phyloP scores from a whole-genome alignment of 495 filamentous ascomycete genomes.

The Cudoniella acicularis region DNA sequence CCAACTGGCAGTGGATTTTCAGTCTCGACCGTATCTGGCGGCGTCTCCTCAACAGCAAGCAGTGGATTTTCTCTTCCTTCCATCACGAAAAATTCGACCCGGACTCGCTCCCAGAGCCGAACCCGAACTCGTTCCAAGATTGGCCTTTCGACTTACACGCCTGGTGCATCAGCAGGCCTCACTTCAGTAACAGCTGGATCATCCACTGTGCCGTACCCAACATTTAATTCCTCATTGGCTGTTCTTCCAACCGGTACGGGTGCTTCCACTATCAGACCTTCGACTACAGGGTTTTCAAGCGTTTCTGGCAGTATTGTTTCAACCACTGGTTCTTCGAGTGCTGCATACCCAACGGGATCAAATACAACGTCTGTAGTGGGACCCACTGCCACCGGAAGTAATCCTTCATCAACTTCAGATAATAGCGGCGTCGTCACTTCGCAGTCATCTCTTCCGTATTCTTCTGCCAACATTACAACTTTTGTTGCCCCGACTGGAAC shows the following conservation, averaged over 20 bases:
- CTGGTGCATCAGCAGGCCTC: background rate
- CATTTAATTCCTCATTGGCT: constrained; percentile 6
- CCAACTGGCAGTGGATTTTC: no score
- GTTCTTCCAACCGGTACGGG: constrained; percentile 7
- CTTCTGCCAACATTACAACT: background rate
- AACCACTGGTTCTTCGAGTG: constrained; percentile 8
- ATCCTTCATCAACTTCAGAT: background rate
- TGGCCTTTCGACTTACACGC: background rate
- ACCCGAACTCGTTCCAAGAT: background rate
- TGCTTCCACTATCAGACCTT: background rate
- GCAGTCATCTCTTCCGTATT: background rate
- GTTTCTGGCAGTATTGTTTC: constrained; percentile 1
- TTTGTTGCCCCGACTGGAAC: background rate
- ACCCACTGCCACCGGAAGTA: constrained; percentile 7
- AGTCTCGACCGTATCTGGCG: no score
- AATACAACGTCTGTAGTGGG: constrained; percentile 9
- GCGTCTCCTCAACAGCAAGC: background rate
- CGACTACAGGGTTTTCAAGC: constrained; percentile 3
- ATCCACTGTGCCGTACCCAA: constrained; percentile 11
- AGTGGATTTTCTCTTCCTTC: background rate
- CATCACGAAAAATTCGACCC: background rate
- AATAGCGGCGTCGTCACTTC: background rate
- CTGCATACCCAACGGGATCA: constrained; percentile 6
- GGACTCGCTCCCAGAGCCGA: background rate
- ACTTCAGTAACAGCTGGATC: background rate